phyloP scores from a whole-genome alignment of 2,329 filamentous ascomycete species.

The Trichoderma pleuroti region DNA sequence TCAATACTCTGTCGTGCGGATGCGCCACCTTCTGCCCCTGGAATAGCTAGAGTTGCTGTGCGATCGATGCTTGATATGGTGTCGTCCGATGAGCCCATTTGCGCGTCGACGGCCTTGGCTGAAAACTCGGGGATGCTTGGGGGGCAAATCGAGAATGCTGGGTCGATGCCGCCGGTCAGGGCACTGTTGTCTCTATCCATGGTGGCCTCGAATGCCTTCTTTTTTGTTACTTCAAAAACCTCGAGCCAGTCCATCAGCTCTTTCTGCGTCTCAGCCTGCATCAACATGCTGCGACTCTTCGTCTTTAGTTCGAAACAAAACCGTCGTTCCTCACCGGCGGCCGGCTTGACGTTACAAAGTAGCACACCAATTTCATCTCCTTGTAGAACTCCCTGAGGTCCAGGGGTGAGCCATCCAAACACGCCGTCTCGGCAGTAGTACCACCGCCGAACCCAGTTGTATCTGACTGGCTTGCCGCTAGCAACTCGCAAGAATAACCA shows the following conservation, averaged over 20 bases:
- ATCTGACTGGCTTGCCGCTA: slow-evolving; percentile 82
- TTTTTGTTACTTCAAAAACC: slow-evolving; percentile 90
- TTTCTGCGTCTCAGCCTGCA: slow-evolving; percentile 88
- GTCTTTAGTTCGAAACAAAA: slow-evolving; percentile 99
- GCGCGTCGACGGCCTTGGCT: slow-evolving; percentile 68
- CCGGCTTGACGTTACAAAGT: slow-evolving; percentile 87
- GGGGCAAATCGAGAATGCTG: slow-evolving; percentile 89
- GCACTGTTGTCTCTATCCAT: slow-evolving; percentile 49
- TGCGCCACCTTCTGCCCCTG: slow-evolving; percentile 51
- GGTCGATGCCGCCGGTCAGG: slow-evolving; percentile 53
- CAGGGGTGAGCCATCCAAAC: slow-evolving; percentile 90
- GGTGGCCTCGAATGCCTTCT: slow-evolving; percentile 77
- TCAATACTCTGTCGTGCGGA: slow-evolving; percentile 70
- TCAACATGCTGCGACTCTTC: slow-evolving; percentile 81
- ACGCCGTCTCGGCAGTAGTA: slow-evolving; percentile 95
- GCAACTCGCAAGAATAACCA: slow-evolving; percentile 85
- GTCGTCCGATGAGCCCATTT: slow-evolving; percentile 55
- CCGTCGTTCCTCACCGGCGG: slow-evolving; percentile 84
- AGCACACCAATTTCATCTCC: slow-evolving; percentile 95
- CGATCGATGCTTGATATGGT: slow-evolving; percentile 55
- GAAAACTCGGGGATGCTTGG: slow-evolving; percentile 88
- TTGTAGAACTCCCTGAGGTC: slow-evolving; percentile 82
- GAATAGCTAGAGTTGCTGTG: slow-evolving; percentile 61
- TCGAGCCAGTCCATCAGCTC: slow-evolving; percentile 95
- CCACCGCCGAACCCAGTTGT: slow-evolving; percentile 89